A percentile compares a stretch with the other conserved stretches of the same genome.
Evolutionary conservation across 2,329 filamentous ascomycete species (phyloP).

Genomic region (Alternaria triticina): DNA sequence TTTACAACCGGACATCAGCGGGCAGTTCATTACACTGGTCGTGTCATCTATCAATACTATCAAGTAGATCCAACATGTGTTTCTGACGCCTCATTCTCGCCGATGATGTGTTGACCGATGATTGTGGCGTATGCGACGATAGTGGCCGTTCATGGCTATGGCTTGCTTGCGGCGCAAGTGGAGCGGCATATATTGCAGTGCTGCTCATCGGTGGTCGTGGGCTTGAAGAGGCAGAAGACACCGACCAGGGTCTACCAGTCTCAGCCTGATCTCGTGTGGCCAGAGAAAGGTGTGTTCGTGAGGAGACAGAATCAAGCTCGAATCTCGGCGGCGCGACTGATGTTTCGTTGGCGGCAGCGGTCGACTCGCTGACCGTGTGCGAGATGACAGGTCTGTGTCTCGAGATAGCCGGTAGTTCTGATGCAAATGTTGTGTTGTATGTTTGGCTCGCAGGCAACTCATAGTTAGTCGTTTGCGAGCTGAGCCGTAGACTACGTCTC

Average conservation of each 20-base stretch:
- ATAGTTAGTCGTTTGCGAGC: not conserved
- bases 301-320: not conserved
- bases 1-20: too few relatives aligned
- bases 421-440: not conserved
- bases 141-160: not conserved
- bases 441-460: not conserved
- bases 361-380: conserved; percentile 11
- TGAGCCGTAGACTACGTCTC: not conserved
- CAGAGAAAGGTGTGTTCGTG: too few relatives aligned
- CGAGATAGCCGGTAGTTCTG: conserved; percentile 5
- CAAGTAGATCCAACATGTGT: conserved; percentile 19
- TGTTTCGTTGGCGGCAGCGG: not conserved
- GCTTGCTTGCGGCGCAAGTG: not conserved
- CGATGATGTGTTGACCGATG: not conserved
- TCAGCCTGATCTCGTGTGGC: not conserved
- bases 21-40: too few relatives aligned
- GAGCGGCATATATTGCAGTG: not conserved
- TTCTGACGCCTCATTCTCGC: conserved; percentile 24
- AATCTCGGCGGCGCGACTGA: not conserved
- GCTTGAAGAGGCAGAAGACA: not conserved
- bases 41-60: conserved; percentile 6
- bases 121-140: not conserved
- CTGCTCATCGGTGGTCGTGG: not conserved
- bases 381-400: conserved; percentile 9
- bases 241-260: not conserved